Base-by-base conservation (phyloP, 163 green algal genomes). In the Chloroidium sp. region DNA sequence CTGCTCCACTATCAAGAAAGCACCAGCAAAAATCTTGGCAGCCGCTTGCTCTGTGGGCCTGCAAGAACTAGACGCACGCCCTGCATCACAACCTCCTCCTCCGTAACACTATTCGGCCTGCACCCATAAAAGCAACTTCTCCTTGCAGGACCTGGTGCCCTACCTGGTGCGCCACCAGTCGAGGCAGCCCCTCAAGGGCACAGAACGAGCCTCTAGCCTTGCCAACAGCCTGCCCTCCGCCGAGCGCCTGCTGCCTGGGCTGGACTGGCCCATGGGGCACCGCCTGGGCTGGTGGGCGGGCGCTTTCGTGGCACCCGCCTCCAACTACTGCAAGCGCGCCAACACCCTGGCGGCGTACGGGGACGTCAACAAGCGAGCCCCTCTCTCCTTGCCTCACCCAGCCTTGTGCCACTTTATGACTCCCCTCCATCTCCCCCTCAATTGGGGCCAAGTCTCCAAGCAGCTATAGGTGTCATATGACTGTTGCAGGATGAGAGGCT, bases 281-380 rank as follows among this genome's bases (percentile, higher is more conserved):
- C 64, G 64, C 6, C 64, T n/a, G 64, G 64, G 64, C 64, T 72
- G 64, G 64, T 72, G 64, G 64, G 64, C 64, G 64, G 64, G 64
- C 62, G 89, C 93, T 72, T 88, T 91, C 80, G 77, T 93, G 62
- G 90, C 90, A 60, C 85, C 84, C 4, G 62, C 82, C 67, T 84
- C 83, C 2, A 82, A 77, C 59, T 95, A 93, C 86, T 94, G 89
- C 79, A 85, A 85, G 4, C 88, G 92, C n/a, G 89, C 91, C 64
- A 86, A 88, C 80, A 91, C 89, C 57, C 79, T 92, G 61, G 78
- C 91, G 78, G 83, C 84, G 2, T 97, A 93, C 79, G 89, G 84
- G 0, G 93, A 96, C 61, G 88, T 93, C 61, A 95, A 93, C 85
- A 88, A 90, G 82, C 88, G 93, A 78, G 88, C 86, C 69, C 62